Conservation (phyloP, 306 rosid species). For the Prosopis cineraria region DNA sequence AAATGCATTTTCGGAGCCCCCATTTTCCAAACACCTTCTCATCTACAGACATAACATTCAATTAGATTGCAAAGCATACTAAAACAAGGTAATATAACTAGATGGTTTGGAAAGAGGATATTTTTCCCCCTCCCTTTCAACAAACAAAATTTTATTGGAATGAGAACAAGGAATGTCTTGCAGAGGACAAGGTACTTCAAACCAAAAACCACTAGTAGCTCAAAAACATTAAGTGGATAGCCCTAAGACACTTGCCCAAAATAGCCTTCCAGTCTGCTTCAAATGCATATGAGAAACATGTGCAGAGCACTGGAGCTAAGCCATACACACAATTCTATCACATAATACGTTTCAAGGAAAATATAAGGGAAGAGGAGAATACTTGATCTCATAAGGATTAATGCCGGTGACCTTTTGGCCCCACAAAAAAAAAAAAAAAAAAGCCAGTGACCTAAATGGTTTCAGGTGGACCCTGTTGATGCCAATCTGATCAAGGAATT, state of each 20-base stretch:
- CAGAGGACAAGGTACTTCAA: background rate
- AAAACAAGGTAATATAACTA: conserved; percentile 15
- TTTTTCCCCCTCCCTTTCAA: background rate
- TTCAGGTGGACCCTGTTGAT: conserved; percentile 7
- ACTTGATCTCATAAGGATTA: conserved; percentile 23
- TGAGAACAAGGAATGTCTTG: background rate
- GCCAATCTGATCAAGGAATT: conserved; percentile 9
- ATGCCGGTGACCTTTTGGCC: background rate
- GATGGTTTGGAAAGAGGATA: background rate
- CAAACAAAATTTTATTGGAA: background rate
- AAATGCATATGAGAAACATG: background rate
- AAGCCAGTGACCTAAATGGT: background rate
- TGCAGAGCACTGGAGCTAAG: background rate
- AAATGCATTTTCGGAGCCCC: conserved; percentile 57
- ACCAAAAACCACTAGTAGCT: background rate
- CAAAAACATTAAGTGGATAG: background rate
- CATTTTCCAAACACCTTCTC: conserved; percentile 77
- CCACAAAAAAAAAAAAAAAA: no score
- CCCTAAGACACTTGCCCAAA: background rate
- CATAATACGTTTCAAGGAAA: background rate
- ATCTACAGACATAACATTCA: conserved; percentile 50
- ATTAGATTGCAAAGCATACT: conserved; percentile 26
- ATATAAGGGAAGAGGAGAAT: conserved; percentile 19
- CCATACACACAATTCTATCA: background rate
- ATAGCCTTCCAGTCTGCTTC: background rate